Conservation (phyloP, 495 filamentous ascomycete species). For the Aspergillus nidulans region DNA sequence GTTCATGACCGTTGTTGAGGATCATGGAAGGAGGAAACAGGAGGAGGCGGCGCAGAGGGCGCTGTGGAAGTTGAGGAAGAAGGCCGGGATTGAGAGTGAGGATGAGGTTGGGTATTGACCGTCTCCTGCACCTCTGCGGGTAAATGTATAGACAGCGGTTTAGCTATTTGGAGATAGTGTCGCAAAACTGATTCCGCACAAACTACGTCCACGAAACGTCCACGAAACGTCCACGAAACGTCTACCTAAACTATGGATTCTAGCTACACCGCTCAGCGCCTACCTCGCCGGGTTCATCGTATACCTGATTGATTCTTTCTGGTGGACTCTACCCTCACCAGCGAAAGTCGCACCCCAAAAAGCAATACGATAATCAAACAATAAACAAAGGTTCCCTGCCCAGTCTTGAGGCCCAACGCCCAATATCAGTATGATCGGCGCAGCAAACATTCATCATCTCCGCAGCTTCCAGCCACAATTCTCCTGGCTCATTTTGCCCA, state of each 20-base stretch:
- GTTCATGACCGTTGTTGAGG: slow-evolving; percentile 46
- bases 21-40: slow-evolving; percentile 29
- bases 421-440: background rate
- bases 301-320: no score
- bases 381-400: background rate
- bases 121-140: background rate
- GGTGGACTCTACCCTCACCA: no score
- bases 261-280: no score
- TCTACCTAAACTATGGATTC: no score
- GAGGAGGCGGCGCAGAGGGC: slow-evolving; percentile 28
- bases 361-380: background rate
- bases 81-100: slow-evolving; percentile 40
- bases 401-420: background rate
- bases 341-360: background rate
- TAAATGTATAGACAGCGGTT: no score
- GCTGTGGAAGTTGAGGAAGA: slow-evolving; percentile 45
- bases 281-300: no score
- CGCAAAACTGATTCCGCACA: no score
- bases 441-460: background rate
- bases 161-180: no score
- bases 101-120: slow-evolving; percentile 38
- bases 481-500: background rate
- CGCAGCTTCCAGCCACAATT: background rate
- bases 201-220: no score
- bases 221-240: no score